A percentile compares a stretch with the other conserved stretches of the same genome.
Conservation (phyloP, 345 rosid genomes). For the Limnanthes douglasii region DNA sequence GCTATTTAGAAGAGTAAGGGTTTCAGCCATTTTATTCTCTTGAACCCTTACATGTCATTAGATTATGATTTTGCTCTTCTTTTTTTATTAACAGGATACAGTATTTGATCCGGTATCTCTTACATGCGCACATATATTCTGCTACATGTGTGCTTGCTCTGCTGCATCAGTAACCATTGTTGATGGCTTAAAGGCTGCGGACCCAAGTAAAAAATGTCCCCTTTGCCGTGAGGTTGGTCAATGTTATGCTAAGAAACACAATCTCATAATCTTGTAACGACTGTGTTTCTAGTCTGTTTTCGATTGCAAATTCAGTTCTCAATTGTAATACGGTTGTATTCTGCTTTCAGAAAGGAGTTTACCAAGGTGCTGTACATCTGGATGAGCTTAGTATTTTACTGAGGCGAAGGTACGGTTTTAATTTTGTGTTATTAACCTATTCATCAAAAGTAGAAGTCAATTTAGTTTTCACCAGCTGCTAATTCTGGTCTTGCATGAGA, state of each 20-base stretch:
- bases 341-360: conserved; percentile 35
- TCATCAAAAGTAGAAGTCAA: no score
- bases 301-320: no score
- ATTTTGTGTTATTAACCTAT: not conserved
- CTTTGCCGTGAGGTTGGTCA: conserved; percentile 69
- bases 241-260: conserved; percentile 1
- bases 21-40: no score
- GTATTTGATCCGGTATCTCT: conserved; percentile 88
- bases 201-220: conserved; percentile 63
- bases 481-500: not conserved
- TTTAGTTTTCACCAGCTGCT: not conserved
- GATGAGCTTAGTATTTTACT: conserved; percentile 64
- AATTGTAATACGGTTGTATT: no score
- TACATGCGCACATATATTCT: conserved; percentile 85
- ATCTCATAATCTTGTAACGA: not conserved
- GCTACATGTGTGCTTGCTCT: conserved; percentile 89
- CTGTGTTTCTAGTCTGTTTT: not conserved
- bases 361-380: conserved; percentile 60
- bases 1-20: no score
- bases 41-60: no score
- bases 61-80: no score
- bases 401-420: conserved; percentile 37
- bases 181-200: conserved; percentile 57
- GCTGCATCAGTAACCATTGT: conserved; percentile 79
- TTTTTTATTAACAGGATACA: conserved; percentile 68